These are phyloP conservation scores for Lentinula sp. DNA, from an alignment of 768 basidiomycete species.

Conservation along the genomic window DNA sequence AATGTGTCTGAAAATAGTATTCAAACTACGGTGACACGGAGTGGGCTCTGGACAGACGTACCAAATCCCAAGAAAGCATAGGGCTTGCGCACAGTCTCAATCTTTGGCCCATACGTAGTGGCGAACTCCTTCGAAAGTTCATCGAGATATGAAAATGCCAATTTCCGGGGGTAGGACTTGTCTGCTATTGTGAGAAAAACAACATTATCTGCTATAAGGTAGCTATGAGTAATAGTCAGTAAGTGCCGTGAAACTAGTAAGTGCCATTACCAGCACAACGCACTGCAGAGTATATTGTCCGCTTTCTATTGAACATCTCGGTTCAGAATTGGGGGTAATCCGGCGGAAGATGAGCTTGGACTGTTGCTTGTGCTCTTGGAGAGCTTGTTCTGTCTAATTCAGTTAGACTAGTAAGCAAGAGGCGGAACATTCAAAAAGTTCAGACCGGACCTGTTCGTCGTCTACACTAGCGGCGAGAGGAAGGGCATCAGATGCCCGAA, in stretches of 20 bases:
- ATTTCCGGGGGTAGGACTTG: slow-evolving; percentile 94
- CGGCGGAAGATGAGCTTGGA: slow-evolving; percentile 95
- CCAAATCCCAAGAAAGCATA: slow-evolving; percentile 99
- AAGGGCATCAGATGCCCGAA: slow-evolving; percentile 79
- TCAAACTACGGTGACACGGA: not conserved
- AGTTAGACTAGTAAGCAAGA: slow-evolving; percentile 1
- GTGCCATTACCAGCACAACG: slow-evolving; percentile 24
- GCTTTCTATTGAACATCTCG: slow-evolving; percentile 94
- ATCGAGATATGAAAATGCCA: slow-evolving; percentile 96
- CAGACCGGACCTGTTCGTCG: slow-evolving; percentile 76
- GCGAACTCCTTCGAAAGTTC: slow-evolving; percentile 96
- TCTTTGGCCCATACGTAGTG: slow-evolving; percentile 86
- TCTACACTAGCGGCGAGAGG: slow-evolving; percentile 95
- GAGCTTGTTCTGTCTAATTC: slow-evolving; percentile 79
- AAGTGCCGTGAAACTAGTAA: not conserved
- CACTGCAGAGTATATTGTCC: slow-evolving; percentile 95
- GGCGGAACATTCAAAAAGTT: not conserved
- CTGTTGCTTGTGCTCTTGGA: slow-evolving; percentile 98
- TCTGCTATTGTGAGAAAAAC: slow-evolving; percentile 94
- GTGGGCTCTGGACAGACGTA: slow-evolving; percentile 31
- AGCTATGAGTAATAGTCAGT: slow-evolving; percentile 46
- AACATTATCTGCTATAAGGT: slow-evolving; percentile 91
- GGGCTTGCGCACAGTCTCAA: slow-evolving; percentile 90
- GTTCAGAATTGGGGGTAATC: slow-evolving; percentile 90
- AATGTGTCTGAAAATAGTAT: slow-evolving; percentile 76